Evolutionary conservation across 768 basidiomycete species (phyloP).

Genomic region (Aureoboletus auriporus): DNA sequence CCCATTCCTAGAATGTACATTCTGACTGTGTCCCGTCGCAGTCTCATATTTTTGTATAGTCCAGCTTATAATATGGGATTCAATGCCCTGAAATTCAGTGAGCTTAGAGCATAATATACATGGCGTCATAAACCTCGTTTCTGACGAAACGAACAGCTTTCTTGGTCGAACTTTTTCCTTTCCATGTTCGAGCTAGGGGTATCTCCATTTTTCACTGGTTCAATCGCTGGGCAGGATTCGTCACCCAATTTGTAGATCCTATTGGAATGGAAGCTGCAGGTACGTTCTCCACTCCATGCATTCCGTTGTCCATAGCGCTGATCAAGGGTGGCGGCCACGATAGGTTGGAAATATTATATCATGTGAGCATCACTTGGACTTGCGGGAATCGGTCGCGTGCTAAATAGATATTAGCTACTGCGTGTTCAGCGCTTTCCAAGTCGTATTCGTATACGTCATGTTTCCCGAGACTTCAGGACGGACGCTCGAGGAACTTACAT

Average conservation of each 20-base stretch:
- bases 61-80: conserved; percentile 3
- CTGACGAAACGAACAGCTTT: conserved; percentile 36
- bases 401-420: conserved; percentile 6
- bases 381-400: no score
- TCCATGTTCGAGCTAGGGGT: conserved; percentile 56
- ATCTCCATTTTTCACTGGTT: conserved; percentile 59
- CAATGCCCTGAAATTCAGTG: conserved; percentile 1
- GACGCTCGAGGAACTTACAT: conserved; percentile 11
- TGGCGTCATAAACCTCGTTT: neutral
- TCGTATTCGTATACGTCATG: conserved; percentile 13
- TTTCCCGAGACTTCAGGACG: conserved; percentile 14
- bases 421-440: conserved; percentile 9
- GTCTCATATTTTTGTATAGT: conserved; percentile 8
- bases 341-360: conserved; percentile 14
- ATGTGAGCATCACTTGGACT: neutral
- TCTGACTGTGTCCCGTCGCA: no score
- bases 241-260: conserved; percentile 6
- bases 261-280: conserved; percentile 7
- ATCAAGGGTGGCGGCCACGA: neutral
- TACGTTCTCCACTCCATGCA: neutral
- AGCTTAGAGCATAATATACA: neutral
- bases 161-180: conserved; percentile 63
- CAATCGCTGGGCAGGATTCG: conserved; percentile 32
- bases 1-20: no score
- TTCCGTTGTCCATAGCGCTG: neutral